Percentiles rank a stretch among this genome's conserved stretches.
phyloP scores from a whole-genome alignment of 192 early-diverging fungal genomes.

The Mortierella claussenii region DNA sequence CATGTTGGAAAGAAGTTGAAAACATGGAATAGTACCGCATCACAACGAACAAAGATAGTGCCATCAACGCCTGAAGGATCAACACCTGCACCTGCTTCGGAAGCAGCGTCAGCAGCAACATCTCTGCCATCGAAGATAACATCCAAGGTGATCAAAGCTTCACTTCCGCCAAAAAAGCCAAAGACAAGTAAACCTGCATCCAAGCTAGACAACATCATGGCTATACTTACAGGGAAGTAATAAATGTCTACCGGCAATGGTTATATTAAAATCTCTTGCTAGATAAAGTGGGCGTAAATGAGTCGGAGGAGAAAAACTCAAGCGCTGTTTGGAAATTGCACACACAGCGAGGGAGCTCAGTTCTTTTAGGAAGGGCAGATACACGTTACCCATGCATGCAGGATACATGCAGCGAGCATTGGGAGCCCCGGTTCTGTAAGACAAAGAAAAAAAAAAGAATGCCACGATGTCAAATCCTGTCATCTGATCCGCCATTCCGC shows the following conservation, averaged over 20 bases:
- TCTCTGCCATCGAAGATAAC: no score
- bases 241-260: no score
- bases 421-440: neutral
- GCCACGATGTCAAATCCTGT: no score
- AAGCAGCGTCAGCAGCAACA: neutral
- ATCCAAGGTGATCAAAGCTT: neutral
- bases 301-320: no score
- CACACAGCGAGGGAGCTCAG: no score
- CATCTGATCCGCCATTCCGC: no score
- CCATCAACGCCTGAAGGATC: no score
- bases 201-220: conserved; percentile 50
- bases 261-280: no score
- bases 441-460: neutral
- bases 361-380: no score
- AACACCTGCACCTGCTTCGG: neutral
- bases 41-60: neutral
- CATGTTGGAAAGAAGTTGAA: neutral
- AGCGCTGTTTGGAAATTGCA: no score
- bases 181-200: conserved; percentile 18
- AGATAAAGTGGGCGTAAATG: no score
- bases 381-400: neutral
- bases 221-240: conserved; percentile 41
- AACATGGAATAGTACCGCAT: neutral
- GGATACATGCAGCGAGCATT: neutral
- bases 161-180: conserved; percentile 16